Conservation (phyloP, 768 basidiomycete genomes). For the Nevesoporus exiguus region DNA sequence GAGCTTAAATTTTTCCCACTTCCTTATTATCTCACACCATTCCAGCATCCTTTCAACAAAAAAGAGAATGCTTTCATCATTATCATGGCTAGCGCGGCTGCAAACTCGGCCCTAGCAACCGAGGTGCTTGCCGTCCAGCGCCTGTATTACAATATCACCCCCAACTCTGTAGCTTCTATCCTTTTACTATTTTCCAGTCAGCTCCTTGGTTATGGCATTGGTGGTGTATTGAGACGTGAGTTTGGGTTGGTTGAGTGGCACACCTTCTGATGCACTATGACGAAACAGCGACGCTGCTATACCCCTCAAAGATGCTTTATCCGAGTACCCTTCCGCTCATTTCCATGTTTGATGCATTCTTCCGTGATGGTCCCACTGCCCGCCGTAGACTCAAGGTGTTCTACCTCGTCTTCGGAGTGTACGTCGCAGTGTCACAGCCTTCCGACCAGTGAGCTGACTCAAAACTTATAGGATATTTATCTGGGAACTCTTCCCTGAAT, state of each 20-base stretch:
- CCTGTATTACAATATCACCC: conserved; percentile 50
- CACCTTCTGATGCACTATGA: background rate
- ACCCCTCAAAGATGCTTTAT: conserved; percentile 45
- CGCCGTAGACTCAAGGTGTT: conserved; percentile 39
- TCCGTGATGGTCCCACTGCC: conserved; percentile 37
- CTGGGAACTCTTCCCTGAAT: conserved; percentile 28
- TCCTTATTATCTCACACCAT: background rate
- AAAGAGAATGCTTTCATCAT: conserved; percentile 58
- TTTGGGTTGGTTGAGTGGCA: background rate
- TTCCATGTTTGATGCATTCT: conserved; percentile 36
- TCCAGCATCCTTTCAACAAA: conserved; percentile 57
- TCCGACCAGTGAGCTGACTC: background rate
- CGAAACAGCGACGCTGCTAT: conserved; percentile 32
- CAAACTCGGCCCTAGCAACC: conserved; percentile 50
- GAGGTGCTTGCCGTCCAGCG: conserved; percentile 54
- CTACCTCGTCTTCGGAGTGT: conserved; percentile 28
- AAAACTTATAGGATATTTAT: conserved; percentile 31
- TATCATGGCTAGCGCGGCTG: conserved; percentile 54
- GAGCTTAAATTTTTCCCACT: background rate
- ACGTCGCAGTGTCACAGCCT: conserved; percentile 21
- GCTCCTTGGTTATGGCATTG: conserved; percentile 51
- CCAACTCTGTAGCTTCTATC: conserved; percentile 44
- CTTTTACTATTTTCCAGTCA: conserved; percentile 39
- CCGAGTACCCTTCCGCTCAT: conserved; percentile 28
- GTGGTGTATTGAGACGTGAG: conserved; percentile 49